Conservation (phyloP, 805 yeast genomes). For the Spathaspora gorwiae region DNA sequence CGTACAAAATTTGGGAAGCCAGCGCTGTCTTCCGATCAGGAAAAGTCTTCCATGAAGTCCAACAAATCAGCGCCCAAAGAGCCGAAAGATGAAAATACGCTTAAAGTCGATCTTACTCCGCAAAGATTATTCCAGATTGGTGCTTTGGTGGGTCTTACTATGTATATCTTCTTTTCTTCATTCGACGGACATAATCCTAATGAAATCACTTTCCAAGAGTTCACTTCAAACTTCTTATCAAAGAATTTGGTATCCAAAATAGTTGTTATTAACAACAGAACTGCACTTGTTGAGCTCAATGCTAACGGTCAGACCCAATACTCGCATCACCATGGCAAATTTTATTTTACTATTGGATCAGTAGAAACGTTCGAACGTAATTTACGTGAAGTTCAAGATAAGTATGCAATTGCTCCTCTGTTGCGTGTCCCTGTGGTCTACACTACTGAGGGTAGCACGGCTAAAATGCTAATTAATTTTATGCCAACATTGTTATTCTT, state of each 20-base stretch:
- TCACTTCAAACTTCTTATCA: conserved; percentile 67
- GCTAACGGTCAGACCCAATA: conserved; percentile 53
- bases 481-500: conserved; percentile 86
- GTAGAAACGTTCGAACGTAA: conserved; percentile 83
- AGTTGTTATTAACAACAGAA: conserved; percentile 69
- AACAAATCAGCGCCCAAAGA: not conserved
- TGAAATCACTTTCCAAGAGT: conserved; percentile 90
- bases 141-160: conserved; percentile 23
- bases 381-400: conserved; percentile 70
- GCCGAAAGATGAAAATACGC: conserved; percentile 4
- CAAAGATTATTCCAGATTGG: conserved; percentile 29
- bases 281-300: conserved; percentile 67
- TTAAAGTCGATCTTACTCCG: conserved; percentile 17
- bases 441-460: conserved; percentile 63
- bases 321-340: conserved; percentile 19
- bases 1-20: conserved; percentile 1
- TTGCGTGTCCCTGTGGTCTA: conserved; percentile 80
- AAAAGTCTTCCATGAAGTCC: not conserved
- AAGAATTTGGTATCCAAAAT: conserved; percentile 73
- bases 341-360: conserved; percentile 77
- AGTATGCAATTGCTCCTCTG: conserved; percentile 53
- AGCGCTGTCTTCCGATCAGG: not conserved
- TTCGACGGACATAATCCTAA: conserved; percentile 16
- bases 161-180: conserved; percentile 16
- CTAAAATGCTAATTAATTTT: conserved; percentile 63